phyloP scores from a whole-genome alignment of 441 rosid genomes.

The Geranium incanum region DNA sequence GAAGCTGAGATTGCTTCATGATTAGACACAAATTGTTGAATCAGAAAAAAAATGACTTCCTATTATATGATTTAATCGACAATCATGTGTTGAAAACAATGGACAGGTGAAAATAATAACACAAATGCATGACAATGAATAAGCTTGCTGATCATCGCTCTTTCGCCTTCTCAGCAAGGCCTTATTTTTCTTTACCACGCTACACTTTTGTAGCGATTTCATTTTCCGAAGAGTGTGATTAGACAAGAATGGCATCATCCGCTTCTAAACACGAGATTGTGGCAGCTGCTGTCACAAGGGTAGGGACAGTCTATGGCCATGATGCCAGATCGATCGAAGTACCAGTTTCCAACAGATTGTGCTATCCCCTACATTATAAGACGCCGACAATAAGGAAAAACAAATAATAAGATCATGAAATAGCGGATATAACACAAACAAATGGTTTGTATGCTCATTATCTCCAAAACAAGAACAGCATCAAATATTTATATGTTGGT shows the following conservation, averaged over 20 bases:
- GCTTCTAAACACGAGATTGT: slow-evolving; percentile 30
- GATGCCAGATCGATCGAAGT: slow-evolving; percentile 56
- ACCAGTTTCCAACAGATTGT: slow-evolving; percentile 97
- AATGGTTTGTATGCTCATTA: too few species aligned
- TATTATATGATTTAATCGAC: neutral
- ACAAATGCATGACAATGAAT: slow-evolving; percentile 4
- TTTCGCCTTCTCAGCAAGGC: slow-evolving; percentile 8
- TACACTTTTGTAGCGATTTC: neutral
- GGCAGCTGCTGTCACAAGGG: slow-evolving; percentile 11
- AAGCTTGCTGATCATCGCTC: slow-evolving; percentile 11
- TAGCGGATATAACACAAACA: too few species aligned
- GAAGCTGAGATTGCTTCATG: slow-evolving; percentile 9
- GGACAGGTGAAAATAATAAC: neutral
- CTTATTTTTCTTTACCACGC: neutral
- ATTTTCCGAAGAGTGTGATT: neutral
- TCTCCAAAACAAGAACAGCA: too few species aligned
- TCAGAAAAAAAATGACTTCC: slow-evolving; percentile 2
- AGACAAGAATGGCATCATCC: slow-evolving; percentile 12
- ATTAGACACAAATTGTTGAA: neutral
- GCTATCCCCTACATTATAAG: slow-evolving; percentile 58
- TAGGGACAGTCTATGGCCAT: slow-evolving; percentile 67
- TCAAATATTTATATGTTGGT: too few species aligned
- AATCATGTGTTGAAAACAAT: too few species aligned
- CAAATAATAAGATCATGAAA: neutral
- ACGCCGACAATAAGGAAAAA: neutral